A percentile compares a stretch with the other conserved stretches of the same genome.
phyloP scores from a whole-genome alignment of 1,139 yeast species.

The Eremothecium cymbalariae region DNA sequence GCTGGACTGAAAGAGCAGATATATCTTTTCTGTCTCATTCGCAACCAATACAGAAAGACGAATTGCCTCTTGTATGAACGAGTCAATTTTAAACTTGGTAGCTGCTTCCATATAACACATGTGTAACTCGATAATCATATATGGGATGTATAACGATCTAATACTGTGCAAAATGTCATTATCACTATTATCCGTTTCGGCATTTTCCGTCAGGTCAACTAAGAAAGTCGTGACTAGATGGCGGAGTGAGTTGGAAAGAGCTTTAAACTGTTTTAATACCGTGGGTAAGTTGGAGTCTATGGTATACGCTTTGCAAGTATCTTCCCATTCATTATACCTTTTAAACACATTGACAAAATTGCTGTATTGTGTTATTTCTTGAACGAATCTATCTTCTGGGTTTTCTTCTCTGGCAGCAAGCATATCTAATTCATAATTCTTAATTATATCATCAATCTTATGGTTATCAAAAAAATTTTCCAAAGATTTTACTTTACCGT shows the following conservation, averaged over 20 bases:
- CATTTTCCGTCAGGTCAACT: conserved; percentile 26
- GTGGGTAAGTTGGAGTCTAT: conserved; percentile 27
- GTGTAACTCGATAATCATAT: conserved; percentile 54
- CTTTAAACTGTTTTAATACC: conserved; percentile 27
- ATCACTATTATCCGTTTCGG: conserved; percentile 21
- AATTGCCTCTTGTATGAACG: conserved; percentile 45
- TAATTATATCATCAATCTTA: conserved; percentile 45
- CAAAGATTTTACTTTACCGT: conserved; percentile 60
- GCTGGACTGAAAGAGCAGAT: conserved; percentile 48
- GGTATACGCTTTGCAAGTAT: conserved; percentile 18
- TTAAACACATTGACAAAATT: conserved; percentile 37
- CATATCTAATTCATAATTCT: conserved; percentile 44
- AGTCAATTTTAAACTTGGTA: conserved; percentile 30
- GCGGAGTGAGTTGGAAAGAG: conserved; percentile 21
- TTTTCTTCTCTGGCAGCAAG: conserved; percentile 33
- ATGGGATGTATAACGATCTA: conserved; percentile 67
- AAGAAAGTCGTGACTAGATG: conserved; percentile 27
- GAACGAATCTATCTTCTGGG: conserved; percentile 35
- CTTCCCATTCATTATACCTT: conserved; percentile 33
- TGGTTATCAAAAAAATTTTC: conserved; percentile 47
- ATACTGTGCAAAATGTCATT: conserved; percentile 31
- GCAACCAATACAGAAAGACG: conserved; percentile 49
- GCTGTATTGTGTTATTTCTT: conserved; percentile 49
- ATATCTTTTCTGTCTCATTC: conserved; percentile 41
- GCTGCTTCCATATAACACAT: conserved; percentile 43